Conservation (phyloP, 345 rosid species). For the Melaleuca quinquenervia region DNA sequence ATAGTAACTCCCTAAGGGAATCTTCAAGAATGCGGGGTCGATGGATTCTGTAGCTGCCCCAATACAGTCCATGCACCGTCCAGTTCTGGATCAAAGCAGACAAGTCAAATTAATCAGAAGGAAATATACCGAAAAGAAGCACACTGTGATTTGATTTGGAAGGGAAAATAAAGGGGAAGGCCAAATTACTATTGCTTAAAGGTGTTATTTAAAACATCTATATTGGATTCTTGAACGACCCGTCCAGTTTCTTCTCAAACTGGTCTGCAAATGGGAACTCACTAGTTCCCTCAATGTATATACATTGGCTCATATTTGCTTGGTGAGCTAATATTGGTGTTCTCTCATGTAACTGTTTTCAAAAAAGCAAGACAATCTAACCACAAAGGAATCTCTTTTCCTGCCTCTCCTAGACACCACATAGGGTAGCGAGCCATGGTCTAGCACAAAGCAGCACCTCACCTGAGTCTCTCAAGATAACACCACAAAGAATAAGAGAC, state of each 20-base stretch:
- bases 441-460: not conserved
- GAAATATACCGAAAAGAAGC: not conserved
- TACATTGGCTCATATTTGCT: not conserved
- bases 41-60: slow-evolving; percentile 79
- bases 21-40: slow-evolving; percentile 54
- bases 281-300: not conserved
- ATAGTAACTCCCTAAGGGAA: slow-evolving; percentile 64
- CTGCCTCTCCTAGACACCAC: not conserved
- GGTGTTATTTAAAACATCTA: not conserved
- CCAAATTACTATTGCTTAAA: not conserved
- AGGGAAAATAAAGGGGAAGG: not conserved
- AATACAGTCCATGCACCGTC: slow-evolving; percentile 93
- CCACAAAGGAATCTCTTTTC: not conserved
- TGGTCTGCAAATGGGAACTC: not conserved
- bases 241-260: not conserved
- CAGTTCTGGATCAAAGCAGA: slow-evolving; percentile 60
- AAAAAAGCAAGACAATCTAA: not conserved
- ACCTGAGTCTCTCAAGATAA: not conserved
- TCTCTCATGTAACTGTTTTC: not conserved
- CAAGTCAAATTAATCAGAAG: not conserved
- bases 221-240: not conserved
- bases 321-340: not conserved
- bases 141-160: not conserved
- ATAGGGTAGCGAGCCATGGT: not conserved
- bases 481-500: not conserved